A percentile compares a stretch with the other conserved stretches of the same genome.
Evolutionary conservation across 345 rosid genomes (phyloP).

Genomic region (Draba incana): DNA sequence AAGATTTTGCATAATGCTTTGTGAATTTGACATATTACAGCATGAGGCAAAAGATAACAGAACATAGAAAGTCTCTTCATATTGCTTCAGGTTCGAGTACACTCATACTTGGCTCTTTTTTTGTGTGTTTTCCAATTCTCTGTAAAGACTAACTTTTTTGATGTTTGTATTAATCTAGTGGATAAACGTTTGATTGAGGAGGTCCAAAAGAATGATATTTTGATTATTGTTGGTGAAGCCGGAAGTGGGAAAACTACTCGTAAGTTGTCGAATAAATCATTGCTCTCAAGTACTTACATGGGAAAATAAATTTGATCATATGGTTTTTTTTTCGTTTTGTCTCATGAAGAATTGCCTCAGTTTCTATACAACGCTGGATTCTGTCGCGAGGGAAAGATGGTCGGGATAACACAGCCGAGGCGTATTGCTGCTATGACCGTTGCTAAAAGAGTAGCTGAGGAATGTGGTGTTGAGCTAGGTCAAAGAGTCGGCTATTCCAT

Average conservation of each 20-base stretch:
- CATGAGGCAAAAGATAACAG: constrained; percentile 55
- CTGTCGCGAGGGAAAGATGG: constrained; percentile 67
- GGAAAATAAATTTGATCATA: neutral
- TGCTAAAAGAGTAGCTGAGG: constrained; percentile 86
- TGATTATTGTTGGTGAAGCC: constrained; percentile 94
- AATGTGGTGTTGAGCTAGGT: constrained; percentile 78
- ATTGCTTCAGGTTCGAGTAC: constrained; percentile 69
- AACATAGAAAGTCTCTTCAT: constrained; percentile 80
- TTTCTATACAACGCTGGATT: constrained; percentile 72
- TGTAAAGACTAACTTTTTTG: constrained; percentile 19
- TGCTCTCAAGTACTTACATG: neutral
- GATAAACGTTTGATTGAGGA: constrained; percentile 76
- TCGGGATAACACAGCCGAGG: constrained; percentile 90
- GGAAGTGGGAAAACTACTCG: constrained; percentile 99
- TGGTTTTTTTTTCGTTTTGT: constrained; percentile 11
- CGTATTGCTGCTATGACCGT: constrained; percentile 93
- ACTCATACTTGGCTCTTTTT: neutral
- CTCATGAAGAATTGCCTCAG: constrained; percentile 85
- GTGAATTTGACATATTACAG: constrained; percentile 28
- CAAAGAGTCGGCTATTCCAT: constrained; percentile 86
- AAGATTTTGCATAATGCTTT: neutral
- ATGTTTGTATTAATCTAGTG: constrained; percentile 44
- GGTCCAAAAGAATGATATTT: constrained; percentile 57
- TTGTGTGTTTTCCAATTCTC: too few relatives aligned
- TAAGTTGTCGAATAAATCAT: constrained; percentile 37